phyloP scores from a whole-genome alignment of 2,329 filamentous ascomycete species.

The Arthrobotrys pseudoclavata region DNA sequence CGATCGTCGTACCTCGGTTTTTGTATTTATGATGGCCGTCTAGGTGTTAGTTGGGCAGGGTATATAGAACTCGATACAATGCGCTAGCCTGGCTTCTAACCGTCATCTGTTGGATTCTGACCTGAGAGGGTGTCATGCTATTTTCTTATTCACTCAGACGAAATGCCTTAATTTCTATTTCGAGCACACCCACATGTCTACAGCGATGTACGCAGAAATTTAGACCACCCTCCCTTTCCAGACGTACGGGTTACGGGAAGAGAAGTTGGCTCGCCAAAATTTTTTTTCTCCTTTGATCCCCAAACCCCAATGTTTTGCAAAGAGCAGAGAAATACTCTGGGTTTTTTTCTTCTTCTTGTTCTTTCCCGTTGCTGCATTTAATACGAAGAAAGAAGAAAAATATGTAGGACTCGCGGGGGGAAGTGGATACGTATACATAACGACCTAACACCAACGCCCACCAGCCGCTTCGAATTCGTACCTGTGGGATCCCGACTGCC shows the following conservation, averaged over 20 bases:
- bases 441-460: conserved; percentile 1
- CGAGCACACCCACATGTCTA: conserved; percentile 14
- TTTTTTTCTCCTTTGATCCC: conserved; percentile 4
- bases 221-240: conserved; percentile 33
- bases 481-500: conserved; percentile 22
- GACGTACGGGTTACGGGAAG: conserved; percentile 23
- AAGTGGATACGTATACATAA: conserved; percentile 7
- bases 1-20: conserved; percentile 8
- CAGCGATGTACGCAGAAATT: conserved; percentile 11
- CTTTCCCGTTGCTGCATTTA: conserved; percentile 12
- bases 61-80: conserved; percentile 42
- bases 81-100: conserved; percentile 30
- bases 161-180: conserved; percentile 29
- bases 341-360: not conserved
- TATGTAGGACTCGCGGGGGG: not conserved
- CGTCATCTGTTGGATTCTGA: conserved; percentile 23
- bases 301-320: conserved; percentile 27
- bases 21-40: not conserved
- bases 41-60: conserved; percentile 19
- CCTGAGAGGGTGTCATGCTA: conserved; percentile 28
- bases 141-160: conserved; percentile 27
- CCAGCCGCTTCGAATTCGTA: conserved; percentile 12
- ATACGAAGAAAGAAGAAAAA: conserved; percentile 20
- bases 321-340: not conserved
- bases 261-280: not conserved